Conservation (phyloP, 306 rosid species). For the Sicyos baderoa region DNA sequence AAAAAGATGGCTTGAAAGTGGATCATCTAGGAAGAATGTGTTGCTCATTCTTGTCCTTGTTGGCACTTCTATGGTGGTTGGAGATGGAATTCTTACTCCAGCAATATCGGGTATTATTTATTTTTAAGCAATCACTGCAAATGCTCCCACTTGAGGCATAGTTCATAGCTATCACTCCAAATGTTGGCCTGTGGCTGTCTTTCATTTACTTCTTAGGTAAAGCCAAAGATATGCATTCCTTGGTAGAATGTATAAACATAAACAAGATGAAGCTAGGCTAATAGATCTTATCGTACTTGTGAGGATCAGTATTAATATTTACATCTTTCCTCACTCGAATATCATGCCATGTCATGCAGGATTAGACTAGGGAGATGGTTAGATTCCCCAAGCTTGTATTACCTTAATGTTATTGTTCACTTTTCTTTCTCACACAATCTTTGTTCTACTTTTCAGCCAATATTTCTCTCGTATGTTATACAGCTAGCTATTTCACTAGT, state of each 20-base stretch:
- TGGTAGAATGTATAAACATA: neutral
- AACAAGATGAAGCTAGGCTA: neutral
- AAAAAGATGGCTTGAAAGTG: constrained; percentile 75
- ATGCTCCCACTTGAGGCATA: neutral
- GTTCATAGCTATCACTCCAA: neutral
- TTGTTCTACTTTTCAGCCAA: neutral
- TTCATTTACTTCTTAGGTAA: neutral
- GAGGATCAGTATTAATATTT: neutral
- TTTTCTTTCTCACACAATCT: neutral
- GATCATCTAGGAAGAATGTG: constrained; percentile 46
- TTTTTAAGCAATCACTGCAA: neutral
- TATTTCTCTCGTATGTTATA: neutral
- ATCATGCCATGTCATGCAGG: neutral
- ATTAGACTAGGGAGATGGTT: neutral
- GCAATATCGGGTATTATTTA: constrained; percentile 75
- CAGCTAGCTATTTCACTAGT: constrained; percentile 3
- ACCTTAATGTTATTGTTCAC: neutral
- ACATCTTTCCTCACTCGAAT: neutral
- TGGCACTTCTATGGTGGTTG: constrained; percentile 97
- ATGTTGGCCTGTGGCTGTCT: neutral
- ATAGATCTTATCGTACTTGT: neutral
- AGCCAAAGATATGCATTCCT: neutral
- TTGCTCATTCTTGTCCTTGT: constrained; percentile 87
- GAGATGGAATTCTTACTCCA: constrained; percentile 98
- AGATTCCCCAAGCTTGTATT: neutral